phyloP scores from a whole-genome alignment of 768 basidiomycete species.

The Tricholoma flavovirens region DNA sequence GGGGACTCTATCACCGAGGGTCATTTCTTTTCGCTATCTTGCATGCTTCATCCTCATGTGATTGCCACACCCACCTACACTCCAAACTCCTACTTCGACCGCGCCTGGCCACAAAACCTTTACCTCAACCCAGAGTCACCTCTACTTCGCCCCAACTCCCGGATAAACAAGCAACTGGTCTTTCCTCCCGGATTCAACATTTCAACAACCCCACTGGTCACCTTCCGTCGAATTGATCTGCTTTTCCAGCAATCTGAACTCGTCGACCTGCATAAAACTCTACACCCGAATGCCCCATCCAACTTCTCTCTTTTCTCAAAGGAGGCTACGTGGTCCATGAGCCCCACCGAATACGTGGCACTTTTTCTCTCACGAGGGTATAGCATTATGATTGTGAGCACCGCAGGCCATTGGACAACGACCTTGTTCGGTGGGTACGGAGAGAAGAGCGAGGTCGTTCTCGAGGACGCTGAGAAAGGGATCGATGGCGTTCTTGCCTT shows the following conservation, averaged over 20 bases:
- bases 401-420: conserved; percentile 67
- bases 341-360: conserved; percentile 47
- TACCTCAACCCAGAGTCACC: conserved; percentile 56
- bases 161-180: conserved; percentile 8
- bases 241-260: conserved; percentile 47
- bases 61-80: conserved; percentile 59
- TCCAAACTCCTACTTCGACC: conserved; percentile 48
- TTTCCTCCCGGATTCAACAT: conserved; percentile 53
- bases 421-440: conserved; percentile 38
- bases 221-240: conserved; percentile 62
- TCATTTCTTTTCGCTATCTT: conserved; percentile 71
- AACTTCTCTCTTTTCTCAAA: conserved; percentile 47
- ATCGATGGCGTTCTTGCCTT: conserved; percentile 51
- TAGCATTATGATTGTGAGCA: conserved; percentile 56
- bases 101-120: conserved; percentile 59
- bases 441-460: conserved; percentile 13
- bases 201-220: conserved; percentile 52
- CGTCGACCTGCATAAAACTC: conserved; percentile 33
- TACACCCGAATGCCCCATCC: conserved; percentile 23
- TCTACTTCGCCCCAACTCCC: conserved; percentile 31
- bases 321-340: conserved; percentile 48
- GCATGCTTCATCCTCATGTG: conserved; percentile 61
- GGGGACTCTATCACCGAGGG: conserved; percentile 70
- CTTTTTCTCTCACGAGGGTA: conserved; percentile 49
- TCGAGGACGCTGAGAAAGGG: conserved; percentile 30